Evolutionary conservation across 148 eudicot genomes (phyloP), one percentile per base, ranked within the genome.

Genomic region (Silene conica): DNA sequence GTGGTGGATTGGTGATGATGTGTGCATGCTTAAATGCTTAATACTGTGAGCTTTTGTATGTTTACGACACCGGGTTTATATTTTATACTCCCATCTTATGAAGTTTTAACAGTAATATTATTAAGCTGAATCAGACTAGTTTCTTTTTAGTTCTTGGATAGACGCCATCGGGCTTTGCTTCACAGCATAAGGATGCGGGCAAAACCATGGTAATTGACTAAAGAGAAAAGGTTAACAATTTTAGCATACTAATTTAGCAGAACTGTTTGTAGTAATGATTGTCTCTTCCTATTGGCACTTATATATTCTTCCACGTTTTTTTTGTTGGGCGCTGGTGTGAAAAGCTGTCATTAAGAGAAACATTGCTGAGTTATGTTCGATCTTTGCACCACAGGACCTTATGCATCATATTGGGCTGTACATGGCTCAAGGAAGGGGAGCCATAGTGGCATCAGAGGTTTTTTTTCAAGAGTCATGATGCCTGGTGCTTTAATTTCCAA

Each of bases 341-440:
- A 54, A 34, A 52, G 20, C 52, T 23, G 18, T 23, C 8, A 20
- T 56, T 23, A 63, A 23, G 16, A 25, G 41, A 76, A 38, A 52
- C 13, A 1, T 59, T 61, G 5, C 67, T 78, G 28, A 75, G 8
- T 13, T 71, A 10, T 45, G 31, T 16, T 25, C 38, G 22, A 22
- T 80, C 16, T 46, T 41, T 25, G 23, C 61, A 34, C 76, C 75
- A 66, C 87, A 92, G 97, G 96, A 88, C 61, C 66, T 92, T 63
- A 92, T 90, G 96, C 97, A 90, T 79, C 97, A 92, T 66, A 73
- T 92, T 64, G 97, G 91, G 61, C 91, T 92, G 31, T 92, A 92
- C 80, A 81, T 92, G 73, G 96, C 97, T 50, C 83, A 82, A 78
- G 87, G 89, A 74, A 92, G 97, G 78, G 97, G 97, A 75, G 97